Conservation (phyloP, 768 basidiomycete species). For the Phlebiopsis flavidoalba region DNA sequence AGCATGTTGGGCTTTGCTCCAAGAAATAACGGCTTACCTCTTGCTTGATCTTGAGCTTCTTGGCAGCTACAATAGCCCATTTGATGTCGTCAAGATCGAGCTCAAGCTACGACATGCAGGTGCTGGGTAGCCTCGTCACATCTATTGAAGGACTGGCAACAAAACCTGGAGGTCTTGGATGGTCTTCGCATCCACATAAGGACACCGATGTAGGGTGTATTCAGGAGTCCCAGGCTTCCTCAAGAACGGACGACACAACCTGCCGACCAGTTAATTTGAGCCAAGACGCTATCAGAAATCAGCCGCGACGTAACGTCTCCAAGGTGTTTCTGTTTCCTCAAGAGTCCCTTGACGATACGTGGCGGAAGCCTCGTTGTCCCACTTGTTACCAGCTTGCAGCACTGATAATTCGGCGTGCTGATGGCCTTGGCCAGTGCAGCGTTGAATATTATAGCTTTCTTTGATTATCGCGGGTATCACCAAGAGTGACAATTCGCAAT, state of each 20-base stretch:
- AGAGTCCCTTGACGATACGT: conserved; percentile 92
- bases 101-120: conserved; percentile 58
- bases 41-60: conserved; percentile 90
- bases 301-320: conserved; percentile 66
- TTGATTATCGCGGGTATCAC: conserved; percentile 99
- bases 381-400: conserved; percentile 81
- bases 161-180: conserved; percentile 83
- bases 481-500: conserved; percentile 99
- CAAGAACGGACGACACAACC: conserved; percentile 89
- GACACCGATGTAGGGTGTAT: conserved; percentile 88
- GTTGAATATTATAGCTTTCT: conserved; percentile 99
- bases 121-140: background rate
- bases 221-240: conserved; percentile 95
- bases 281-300: background rate
- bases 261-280: conserved; percentile 24
- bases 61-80: conserved; percentile 80
- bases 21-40: conserved; percentile 41
- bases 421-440: conserved; percentile 97
- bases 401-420: conserved; percentile 98
- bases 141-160: background rate
- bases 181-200: conserved; percentile 85
- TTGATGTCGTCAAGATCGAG: conserved; percentile 90
- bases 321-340: conserved; percentile 90
- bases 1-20: background rate
- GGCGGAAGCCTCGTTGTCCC: conserved; percentile 93